Base-by-base conservation (phyloP, 345 rosid species). In the Brassica nigra region DNA sequence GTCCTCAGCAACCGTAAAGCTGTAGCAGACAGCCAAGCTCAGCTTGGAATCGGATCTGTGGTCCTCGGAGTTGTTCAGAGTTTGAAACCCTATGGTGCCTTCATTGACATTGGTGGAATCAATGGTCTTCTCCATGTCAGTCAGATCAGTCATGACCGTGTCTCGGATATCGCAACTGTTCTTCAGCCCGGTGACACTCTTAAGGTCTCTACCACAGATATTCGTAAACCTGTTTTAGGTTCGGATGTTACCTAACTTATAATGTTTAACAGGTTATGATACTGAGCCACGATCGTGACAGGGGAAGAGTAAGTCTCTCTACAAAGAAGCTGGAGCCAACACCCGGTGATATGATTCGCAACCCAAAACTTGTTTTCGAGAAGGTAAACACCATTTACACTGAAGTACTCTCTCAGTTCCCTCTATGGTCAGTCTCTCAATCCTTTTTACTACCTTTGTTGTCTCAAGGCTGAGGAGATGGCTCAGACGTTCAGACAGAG, bases 41-140 rank as follows among this genome's bases (percentile, higher is more conserved):
- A 94, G 76, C 86, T 94, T 42, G 97, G 98, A 74, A 94, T 94
- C 44, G 98, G 98, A 68, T 94, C 97, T 34, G 97, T 94, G 80
- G 97, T 90, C 30, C 80, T 83, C 14, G 98, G 98, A 76, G 87
- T 91, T 52, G 97, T 94, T 78, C 93, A 92, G 89, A 94, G 97
- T 81, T 90, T 94, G 82, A 94, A 94, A 85, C 97, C 97, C 2
- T 94, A 90, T 80, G 98, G 98, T 81, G 98, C 98, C 62, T 94
- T 94, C 83, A 90, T 95, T 14, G 97, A 95, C 81, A 95, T 95
- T 81, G 98, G 99, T 5, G 98, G 98, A 74, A 91, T 95, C 74
- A 93, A 89, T 33, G 99, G 98, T 76, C 98, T 95, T 83, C 99
- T 95, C 75, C 98, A 95, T 63, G 98, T 95, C 75, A 95, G 99